Base-by-base conservation (phyloP, 2,329 filamentous ascomycete genomes). In the Colletotrichum simmondsii region DNA sequence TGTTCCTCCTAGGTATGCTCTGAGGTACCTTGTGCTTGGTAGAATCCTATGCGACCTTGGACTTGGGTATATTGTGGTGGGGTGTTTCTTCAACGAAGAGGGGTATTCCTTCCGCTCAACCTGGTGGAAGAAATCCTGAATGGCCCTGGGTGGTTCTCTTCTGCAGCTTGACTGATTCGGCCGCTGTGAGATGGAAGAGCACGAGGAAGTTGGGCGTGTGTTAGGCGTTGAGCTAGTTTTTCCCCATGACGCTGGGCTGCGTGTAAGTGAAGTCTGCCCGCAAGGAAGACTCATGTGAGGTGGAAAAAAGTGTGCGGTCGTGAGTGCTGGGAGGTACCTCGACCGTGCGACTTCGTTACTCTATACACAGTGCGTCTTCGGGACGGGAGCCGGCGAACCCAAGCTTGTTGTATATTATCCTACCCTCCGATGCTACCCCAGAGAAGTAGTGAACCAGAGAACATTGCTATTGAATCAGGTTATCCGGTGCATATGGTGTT, bases 221-320 rank as follows among this genome's bases (percentile, higher is more conserved):
- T 60, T 24, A 46, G 54, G 59, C 56, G 26, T 30, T 54, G 16
- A 14, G 11, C 6, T 63, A 26, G 26, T 42, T 56, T 30, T 56
- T 35, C 12, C 8, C 32, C 10, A 5, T 3, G 49, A 19, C 8
- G 16, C 16, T 32, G 52, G 24, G 57, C 57, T 52, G 54, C 66
- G 70, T 72, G 70, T 72, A 72, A 72, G 70, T 72, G 70, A 72
- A 60, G 58, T 67, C 49, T 32, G n/a, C 28, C 19, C 19, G 57
- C 35, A 49, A 4, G 57, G 59, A 32, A 12, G 14, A n/a, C 30
- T 19, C 30, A 32, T 52, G 10, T 14, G 22, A 35, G 60, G 26
- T 42, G 49, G 60, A 69, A 69, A 72, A 72, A 69, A 52, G 32
- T 49, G 37, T 32, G 49, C 61, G 12, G 32, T 59, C 22, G 70